A percentile compares a stretch with the other conserved stretches of the same genome.
Conservation (phyloP, 1,284 basidiomycete genomes). For the Quambalaria eucalypti region DNA sequence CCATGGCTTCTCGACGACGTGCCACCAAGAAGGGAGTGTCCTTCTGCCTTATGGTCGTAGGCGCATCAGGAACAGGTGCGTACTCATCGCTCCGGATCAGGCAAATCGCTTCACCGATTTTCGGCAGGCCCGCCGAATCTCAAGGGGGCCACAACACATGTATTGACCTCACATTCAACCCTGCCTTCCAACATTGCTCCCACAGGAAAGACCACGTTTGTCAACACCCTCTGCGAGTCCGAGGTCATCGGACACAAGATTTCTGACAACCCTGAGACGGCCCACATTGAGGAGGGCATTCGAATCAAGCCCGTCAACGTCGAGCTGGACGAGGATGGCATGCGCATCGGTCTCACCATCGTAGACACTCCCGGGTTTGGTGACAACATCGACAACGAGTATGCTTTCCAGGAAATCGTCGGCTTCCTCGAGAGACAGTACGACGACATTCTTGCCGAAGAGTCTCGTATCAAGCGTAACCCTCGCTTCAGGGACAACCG, state of each 20-base stretch:
- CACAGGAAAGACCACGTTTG: constrained; percentile 43
- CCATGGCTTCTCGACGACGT: constrained; percentile 35
- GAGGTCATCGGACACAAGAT: constrained; percentile 61
- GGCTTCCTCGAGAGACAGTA: constrained; percentile 97
- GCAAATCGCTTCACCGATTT: constrained; percentile 1
- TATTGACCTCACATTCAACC: neutral
- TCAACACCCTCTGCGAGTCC: constrained; percentile 47
- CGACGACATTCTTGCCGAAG: constrained; percentile 96
- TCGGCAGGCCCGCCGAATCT: too few species aligned
- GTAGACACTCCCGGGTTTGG: constrained; percentile 99
- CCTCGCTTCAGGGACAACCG: constrained; percentile 94
- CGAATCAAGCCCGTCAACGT: constrained; percentile 91
- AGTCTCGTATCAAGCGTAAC: constrained; percentile 98
- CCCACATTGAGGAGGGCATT: constrained; percentile 88
- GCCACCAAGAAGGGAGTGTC: constrained; percentile 47
- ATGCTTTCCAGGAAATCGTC: constrained; percentile 78
- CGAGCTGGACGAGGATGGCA: constrained; percentile 96
- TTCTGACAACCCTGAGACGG: constrained; percentile 74
- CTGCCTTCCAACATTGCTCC: neutral
- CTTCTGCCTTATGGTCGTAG: constrained; percentile 47
- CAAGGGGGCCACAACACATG: neutral
- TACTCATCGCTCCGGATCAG: too few species aligned
- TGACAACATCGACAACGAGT: constrained; percentile 98
- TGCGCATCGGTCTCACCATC: constrained; percentile 92
- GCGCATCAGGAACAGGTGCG: constrained; percentile 43